These are phyloP conservation scores for Pseudogymnoascus sp. DNA, from an alignment of 2,329 filamentous ascomycete species.

Conservation along the genomic window DNA sequence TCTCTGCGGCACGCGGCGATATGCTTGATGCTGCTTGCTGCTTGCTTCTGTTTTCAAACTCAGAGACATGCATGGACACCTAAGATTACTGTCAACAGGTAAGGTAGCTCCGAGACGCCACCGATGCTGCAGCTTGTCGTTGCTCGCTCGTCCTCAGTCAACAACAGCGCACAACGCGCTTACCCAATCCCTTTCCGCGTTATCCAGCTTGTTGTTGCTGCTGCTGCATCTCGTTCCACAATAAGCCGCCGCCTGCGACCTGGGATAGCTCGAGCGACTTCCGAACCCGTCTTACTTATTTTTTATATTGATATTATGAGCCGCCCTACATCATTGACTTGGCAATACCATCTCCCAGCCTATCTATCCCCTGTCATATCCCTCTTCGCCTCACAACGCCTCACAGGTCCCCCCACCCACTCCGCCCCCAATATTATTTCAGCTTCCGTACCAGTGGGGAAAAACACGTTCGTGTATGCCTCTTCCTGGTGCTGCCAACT, in stretches of 20 bases:
- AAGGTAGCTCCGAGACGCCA: background rate
- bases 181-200: background rate
- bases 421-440: background rate
- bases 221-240: background rate
- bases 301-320: background rate
- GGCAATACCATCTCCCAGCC: too few relatives aligned
- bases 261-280: background rate
- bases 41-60: background rate
- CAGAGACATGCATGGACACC: background rate
- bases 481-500: background rate
- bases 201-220: background rate
- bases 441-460: background rate
- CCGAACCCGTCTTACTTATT: slow-evolving; percentile 1
- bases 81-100: background rate
- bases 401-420: background rate
- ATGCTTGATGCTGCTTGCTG: too few relatives aligned
- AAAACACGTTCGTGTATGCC: background rate
- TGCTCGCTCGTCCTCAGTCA: background rate
- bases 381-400: background rate
- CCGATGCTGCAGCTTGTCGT: background rate
- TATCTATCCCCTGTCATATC: background rate
- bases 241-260: background rate
- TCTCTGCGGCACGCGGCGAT: background rate
- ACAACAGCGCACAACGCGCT: background rate
- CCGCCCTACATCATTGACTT: background rate